phyloP scores from a whole-genome alignment of 2,329 filamentous ascomycete species.

The Botryosphaeria dothidea region DNA sequence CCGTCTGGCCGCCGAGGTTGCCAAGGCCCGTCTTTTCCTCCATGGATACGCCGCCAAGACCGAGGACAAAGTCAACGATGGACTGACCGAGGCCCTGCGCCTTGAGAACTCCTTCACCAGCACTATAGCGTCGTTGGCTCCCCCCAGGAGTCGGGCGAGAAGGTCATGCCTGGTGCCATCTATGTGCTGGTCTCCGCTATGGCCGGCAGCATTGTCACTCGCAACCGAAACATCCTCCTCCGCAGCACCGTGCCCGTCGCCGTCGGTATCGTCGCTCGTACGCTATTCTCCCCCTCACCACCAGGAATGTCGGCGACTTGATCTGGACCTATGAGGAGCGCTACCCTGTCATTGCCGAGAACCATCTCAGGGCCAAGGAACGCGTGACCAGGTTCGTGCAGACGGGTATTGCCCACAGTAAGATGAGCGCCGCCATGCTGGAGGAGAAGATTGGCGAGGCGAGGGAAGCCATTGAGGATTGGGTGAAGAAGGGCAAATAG shows the following conservation, averaged over 20 bases:
- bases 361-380: conserved; percentile 73
- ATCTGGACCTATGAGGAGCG: conserved; percentile 91
- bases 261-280: conserved; percentile 80
- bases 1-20: conserved; percentile 80
- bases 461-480: conserved; percentile 77
- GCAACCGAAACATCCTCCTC: conserved; percentile 83
- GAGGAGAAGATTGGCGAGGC: conserved; percentile 78
- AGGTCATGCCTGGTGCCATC: conserved; percentile 82
- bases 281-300: conserved; percentile 83
- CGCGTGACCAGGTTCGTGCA: conserved; percentile 68
- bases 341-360: conserved; percentile 78
- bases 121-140: conserved; percentile 86
- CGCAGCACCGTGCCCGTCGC: conserved; percentile 74
- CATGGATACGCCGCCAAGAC: conserved; percentile 72
- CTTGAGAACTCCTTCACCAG: conserved; percentile 88
- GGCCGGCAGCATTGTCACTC: conserved; percentile 87
- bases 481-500: conserved; percentile 88
- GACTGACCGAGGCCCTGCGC: conserved; percentile 77
- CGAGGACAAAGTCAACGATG: conserved; percentile 80
- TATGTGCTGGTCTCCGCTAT: conserved; percentile 94
- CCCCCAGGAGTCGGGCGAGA: conserved; percentile 81
- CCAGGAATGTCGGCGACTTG: conserved; percentile 82
- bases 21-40: conserved; percentile 75
- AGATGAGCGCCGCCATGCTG: conserved; percentile 70
- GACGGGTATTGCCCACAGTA: conserved; percentile 73